Evolutionary conservation across 305 asterid species (phyloP).

Genomic region (Fraxinus paxiana): DNA sequence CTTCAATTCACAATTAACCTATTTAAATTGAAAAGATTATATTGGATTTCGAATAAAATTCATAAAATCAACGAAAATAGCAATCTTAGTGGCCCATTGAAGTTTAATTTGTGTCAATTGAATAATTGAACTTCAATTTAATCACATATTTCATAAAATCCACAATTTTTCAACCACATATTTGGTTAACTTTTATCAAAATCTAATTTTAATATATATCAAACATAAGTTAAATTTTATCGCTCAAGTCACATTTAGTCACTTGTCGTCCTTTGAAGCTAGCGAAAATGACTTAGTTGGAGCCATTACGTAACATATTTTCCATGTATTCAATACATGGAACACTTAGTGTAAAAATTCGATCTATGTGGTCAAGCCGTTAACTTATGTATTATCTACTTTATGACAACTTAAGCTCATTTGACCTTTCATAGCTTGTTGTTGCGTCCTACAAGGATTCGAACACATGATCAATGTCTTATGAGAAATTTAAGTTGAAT

Average conservation of each 20-base stretch:
- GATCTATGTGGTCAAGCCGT: background rate
- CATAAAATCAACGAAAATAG: background rate
- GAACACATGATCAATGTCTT: background rate
- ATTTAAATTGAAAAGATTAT: background rate
- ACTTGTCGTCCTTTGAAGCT: background rate
- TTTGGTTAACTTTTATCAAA: background rate
- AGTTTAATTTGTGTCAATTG: background rate
- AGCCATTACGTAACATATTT: background rate
- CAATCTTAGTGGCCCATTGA: background rate
- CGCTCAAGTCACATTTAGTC: background rate
- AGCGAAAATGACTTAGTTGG: background rate
- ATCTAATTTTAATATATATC: background rate
- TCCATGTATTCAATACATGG: background rate
- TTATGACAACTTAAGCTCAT: background rate
- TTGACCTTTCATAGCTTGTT: background rate
- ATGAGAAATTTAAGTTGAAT: background rate
- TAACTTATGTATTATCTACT: too few relatives aligned
- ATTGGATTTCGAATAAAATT: background rate
- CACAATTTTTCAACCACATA: background rate
- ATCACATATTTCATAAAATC: background rate
- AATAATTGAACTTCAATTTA: background rate
- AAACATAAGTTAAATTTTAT: background rate
- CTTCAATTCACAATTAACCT: background rate
- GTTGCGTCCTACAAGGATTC: background rate
- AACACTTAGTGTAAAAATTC: background rate